Percentiles rank a stretch among this genome's conserved stretches.
phyloP scores from a whole-genome alignment of 257 asterid species.

The Fraxinus quadrangulata region DNA sequence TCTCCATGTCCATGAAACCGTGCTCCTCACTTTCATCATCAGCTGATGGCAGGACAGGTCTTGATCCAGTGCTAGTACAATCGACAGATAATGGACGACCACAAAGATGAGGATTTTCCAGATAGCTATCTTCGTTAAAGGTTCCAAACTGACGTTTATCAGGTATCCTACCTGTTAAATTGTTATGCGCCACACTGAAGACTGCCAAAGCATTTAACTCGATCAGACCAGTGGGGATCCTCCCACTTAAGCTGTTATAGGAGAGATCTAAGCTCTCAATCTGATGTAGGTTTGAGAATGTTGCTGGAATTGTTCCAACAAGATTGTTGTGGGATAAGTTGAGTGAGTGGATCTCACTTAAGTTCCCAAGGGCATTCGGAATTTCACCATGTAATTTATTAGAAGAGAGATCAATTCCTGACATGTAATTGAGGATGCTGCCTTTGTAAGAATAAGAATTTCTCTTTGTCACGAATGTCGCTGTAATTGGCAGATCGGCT shows the following conservation, averaged over 20 bases:
- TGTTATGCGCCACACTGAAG: slow-evolving; percentile 21
- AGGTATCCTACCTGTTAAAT: slow-evolving; percentile 13
- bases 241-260: slow-evolving; percentile 15
- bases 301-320: slow-evolving; percentile 13
- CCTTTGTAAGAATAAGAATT: slow-evolving; percentile 9
- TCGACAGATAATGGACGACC: slow-evolving; percentile 1
- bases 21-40: slow-evolving; percentile 5
- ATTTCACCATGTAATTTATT: slow-evolving; percentile 4
- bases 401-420: slow-evolving; percentile 24
- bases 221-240: slow-evolving; percentile 4
- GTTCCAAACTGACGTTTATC: slow-evolving; percentile 7
- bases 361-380: slow-evolving; percentile 2
- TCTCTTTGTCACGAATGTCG: slow-evolving; percentile 8
- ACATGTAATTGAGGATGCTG: slow-evolving; percentile 2
- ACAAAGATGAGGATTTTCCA: slow-evolving; percentile 19
- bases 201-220: neutral
- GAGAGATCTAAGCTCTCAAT: slow-evolving; percentile 15
- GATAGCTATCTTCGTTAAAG: slow-evolving; percentile 17
- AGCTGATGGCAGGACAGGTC: neutral
- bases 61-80: neutral
- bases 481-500: neutral
- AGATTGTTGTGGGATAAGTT: slow-evolving; percentile 19
- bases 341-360: slow-evolving; percentile 2
- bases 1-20: neutral
- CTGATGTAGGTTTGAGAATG: slow-evolving; percentile 6